These are phyloP conservation scores for Xylaria intraflava DNA, from an alignment of 495 filamentous ascomycete species.

Conservation along the genomic window DNA sequence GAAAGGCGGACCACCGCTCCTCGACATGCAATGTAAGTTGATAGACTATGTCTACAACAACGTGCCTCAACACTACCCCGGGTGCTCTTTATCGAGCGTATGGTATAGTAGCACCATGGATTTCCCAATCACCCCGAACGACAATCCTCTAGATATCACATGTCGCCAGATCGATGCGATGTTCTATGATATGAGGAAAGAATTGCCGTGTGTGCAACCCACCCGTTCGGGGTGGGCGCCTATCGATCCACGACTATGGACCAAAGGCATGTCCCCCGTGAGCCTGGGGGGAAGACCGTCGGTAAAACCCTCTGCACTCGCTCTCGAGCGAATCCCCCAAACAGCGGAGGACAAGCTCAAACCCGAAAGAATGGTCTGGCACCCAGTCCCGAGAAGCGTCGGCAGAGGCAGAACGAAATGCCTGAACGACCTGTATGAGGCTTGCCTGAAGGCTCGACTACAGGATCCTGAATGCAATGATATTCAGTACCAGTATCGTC, in stretches of 20 bases:
- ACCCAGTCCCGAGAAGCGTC: slow-evolving; percentile 29
- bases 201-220: slow-evolving; percentile 21
- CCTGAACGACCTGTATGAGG: slow-evolving; percentile 35
- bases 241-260: slow-evolving; percentile 1
- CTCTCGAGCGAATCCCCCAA: slow-evolving; percentile 10
- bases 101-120: slow-evolving; percentile 31
- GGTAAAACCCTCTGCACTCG: background rate
- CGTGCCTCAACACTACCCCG: slow-evolving; percentile 15
- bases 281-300: background rate
- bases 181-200: slow-evolving; percentile 16
- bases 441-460: slow-evolving; percentile 19
- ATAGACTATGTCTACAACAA: slow-evolving; percentile 26
- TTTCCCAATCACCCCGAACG: background rate
- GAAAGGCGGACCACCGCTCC: slow-evolving; percentile 13
- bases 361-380: slow-evolving; percentile 34
- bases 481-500: slow-evolving; percentile 33
- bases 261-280: slow-evolving; percentile 1
- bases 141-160: slow-evolving; percentile 14
- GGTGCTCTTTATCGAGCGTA: slow-evolving; percentile 25
- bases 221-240: slow-evolving; percentile 11
- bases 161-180: slow-evolving; percentile 13
- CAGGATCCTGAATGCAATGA: slow-evolving; percentile 4
- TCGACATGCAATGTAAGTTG: slow-evolving; percentile 36
- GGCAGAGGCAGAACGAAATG: slow-evolving; percentile 25
- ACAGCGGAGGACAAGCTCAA: slow-evolving; percentile 17